Conservation (phyloP, 768 basidiomycete species). For the Macrocybe gigantea region DNA sequence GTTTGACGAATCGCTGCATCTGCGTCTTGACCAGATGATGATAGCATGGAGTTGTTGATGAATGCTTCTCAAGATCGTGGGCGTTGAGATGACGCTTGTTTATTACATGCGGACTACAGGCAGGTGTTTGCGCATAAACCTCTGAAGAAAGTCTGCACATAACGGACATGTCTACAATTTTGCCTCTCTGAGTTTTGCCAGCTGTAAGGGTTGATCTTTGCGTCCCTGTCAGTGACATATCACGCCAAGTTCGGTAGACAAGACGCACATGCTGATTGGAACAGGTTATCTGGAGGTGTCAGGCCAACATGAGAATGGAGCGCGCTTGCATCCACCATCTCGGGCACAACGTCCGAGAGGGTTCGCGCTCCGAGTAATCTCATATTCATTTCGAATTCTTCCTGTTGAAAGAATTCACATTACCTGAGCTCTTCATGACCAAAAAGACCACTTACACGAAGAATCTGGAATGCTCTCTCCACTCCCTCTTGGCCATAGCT, state of each 20-base stretch:
- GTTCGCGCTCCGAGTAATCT: constrained; percentile 80
- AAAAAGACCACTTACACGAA: constrained; percentile 42
- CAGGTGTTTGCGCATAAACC: neutral
- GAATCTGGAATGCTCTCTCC: constrained; percentile 72
- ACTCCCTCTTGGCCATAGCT: constrained; percentile 88
- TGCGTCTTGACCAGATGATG: constrained; percentile 9
- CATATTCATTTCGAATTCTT: constrained; percentile 97
- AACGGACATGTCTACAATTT: constrained; percentile 3
- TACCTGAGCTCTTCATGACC: neutral
- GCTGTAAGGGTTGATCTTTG: constrained; percentile 22
- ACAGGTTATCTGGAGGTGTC: constrained; percentile 22
- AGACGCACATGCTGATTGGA: constrained; percentile 24
- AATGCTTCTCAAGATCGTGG: too few species aligned
- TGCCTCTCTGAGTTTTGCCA: constrained; percentile 15
- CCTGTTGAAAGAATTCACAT: constrained; percentile 37
- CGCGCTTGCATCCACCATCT: constrained; percentile 73
- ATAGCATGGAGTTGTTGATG: constrained; percentile 1
- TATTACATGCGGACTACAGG: neutral
- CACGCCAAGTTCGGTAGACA: too few species aligned
- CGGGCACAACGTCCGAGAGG: constrained; percentile 70
- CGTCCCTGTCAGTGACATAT: neutral
- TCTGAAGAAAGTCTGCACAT: neutral
- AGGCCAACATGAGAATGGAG: constrained; percentile 21
- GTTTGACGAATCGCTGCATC: constrained; percentile 71
- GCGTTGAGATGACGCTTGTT: neutral